These are phyloP conservation scores for Globisporangium radiosum DNA, from an alignment of 352 stramenopile genomes.

Conservation along the genomic window DNA sequence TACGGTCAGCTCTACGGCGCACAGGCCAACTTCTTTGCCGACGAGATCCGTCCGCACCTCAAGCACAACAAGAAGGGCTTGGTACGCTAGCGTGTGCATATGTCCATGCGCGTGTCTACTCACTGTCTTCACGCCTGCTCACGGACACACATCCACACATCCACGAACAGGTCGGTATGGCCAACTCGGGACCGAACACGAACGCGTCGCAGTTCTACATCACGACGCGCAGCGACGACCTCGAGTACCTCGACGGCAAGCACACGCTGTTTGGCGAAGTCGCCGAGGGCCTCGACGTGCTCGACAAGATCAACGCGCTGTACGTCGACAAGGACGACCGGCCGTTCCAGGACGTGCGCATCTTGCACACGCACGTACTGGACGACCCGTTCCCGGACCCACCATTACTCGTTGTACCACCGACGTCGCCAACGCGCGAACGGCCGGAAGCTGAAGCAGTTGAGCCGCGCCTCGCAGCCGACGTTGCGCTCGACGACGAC, in stretches of 20 bases:
- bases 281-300: slow-evolving; percentile 91
- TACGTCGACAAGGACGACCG: slow-evolving; percentile 94
- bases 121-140: not conserved
- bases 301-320: slow-evolving; percentile 92
- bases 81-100: not conserved
- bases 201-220: slow-evolving; percentile 96
- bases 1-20: slow-evolving; percentile 91
- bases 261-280: slow-evolving; percentile 92
- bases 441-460: slow-evolving; percentile 91
- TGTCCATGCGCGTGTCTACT: not conserved
- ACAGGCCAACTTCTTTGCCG: slow-evolving; percentile 70
- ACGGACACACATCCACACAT: not conserved
- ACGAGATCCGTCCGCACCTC: slow-evolving; percentile 52
- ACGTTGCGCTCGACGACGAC: slow-evolving; percentile 82
- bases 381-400: slow-evolving; percentile 82
- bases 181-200: slow-evolving; percentile 65
- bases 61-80: slow-evolving; percentile 55
- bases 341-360: slow-evolving; percentile 96
- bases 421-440: slow-evolving; percentile 80
- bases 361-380: slow-evolving; percentile 90
- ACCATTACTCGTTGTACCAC: slow-evolving; percentile 62
- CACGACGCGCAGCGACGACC: slow-evolving; percentile 86
- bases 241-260: slow-evolving; percentile 89
- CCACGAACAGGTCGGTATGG: slow-evolving; percentile 63
- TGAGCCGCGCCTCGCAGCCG: slow-evolving; percentile 80